These are phyloP conservation scores for Xylaria flabelliformis DNA, from an alignment of 495 filamentous ascomycete species.

Conservation along the genomic window DNA sequence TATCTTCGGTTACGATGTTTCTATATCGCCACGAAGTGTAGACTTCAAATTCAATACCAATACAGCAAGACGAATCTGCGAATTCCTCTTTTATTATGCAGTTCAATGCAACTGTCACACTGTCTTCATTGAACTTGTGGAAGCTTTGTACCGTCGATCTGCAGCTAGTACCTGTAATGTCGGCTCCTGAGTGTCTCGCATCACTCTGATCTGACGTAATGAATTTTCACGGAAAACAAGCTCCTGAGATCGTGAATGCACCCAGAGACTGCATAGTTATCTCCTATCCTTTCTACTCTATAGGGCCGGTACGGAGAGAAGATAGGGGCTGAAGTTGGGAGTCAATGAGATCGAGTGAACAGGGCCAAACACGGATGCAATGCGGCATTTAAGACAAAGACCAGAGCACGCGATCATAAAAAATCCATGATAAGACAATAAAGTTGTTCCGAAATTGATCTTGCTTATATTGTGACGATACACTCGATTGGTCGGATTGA, in stretches of 20 bases:
- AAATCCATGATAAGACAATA: background rate
- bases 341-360: background rate
- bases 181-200: background rate
- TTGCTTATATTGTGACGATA: background rate
- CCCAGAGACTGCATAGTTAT: background rate
- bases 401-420: background rate
- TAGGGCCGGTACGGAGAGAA: background rate
- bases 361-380: background rate
- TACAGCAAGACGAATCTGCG: background rate
- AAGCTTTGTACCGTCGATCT: background rate
- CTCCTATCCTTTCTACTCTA: background rate
- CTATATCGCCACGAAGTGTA: background rate
- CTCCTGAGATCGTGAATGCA: background rate
- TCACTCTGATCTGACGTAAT: background rate
- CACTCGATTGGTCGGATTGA: background rate
- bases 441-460: background rate
- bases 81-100: background rate
- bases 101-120: background rate
- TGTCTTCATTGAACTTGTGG: background rate
- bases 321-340: background rate
- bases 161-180: background rate
- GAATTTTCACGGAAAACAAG: background rate
- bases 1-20: background rate
- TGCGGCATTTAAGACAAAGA: background rate
- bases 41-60: background rate